Percentiles rank a stretch among this genome's conserved stretches.
These are phyloP conservation scores for Pleurotus tuoliensis DNA, from an alignment of 768 basidiomycete species.

Conservation along the genomic window DNA sequence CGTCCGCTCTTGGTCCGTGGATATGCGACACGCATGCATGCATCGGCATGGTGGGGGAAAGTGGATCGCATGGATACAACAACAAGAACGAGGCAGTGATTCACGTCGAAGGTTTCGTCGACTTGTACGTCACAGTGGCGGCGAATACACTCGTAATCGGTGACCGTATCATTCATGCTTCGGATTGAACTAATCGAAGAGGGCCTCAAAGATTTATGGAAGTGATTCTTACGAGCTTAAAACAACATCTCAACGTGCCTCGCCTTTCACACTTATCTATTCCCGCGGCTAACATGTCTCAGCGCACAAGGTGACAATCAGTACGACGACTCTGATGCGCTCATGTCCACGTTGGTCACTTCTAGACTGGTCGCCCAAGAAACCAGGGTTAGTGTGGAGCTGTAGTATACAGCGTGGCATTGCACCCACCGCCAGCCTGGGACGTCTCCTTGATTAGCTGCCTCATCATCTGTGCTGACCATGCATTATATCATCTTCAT, in stretches of 20 bases:
- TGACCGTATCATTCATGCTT: constrained; percentile 37
- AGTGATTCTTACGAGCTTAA: background rate
- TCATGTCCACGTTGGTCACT: constrained; percentile 37
- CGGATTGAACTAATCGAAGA: constrained; percentile 39
- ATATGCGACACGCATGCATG: constrained; percentile 27
- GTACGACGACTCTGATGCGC: constrained; percentile 26
- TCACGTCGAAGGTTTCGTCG: constrained; percentile 43
- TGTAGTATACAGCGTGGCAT: constrained; percentile 33
- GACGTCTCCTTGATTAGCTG: too few species aligned
- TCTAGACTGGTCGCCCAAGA: constrained; percentile 40
- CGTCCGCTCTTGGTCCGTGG: constrained; percentile 42
- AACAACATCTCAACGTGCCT: background rate
- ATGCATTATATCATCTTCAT: too few species aligned
- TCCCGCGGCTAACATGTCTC: background rate
- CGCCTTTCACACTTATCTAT: background rate
- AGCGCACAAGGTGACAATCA: constrained; percentile 34
- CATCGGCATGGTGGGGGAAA: constrained; percentile 22
- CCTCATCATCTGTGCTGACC: too few species aligned
- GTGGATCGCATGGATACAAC: constrained; percentile 30
- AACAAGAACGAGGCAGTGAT: constrained; percentile 29
- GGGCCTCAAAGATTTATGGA: background rate
- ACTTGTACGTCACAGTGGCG: constrained; percentile 33
- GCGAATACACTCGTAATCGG: constrained; percentile 32
- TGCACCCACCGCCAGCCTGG: too few species aligned
- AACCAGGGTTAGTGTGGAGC: constrained; percentile 35